These are phyloP conservation scores for Pseudotsuga menziesii DNA, from an alignment of 75 land plant genomes.

Conservation along the genomic window DNA sequence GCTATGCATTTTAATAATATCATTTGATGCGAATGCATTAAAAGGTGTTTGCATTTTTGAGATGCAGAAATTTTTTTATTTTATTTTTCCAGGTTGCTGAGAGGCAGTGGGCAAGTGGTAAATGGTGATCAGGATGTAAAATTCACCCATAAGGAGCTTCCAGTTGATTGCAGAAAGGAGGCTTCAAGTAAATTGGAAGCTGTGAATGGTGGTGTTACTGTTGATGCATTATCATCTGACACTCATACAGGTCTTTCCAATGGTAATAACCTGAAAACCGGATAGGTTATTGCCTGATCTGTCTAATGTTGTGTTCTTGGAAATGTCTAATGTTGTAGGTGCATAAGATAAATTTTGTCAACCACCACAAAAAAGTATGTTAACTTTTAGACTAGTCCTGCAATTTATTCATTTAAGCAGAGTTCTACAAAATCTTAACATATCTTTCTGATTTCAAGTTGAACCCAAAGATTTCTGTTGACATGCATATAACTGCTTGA, in stretches of 20 bases:
- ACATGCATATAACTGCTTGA: too few relatives aligned
- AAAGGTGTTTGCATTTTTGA: background rate
- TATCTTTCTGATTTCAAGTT: too few relatives aligned
- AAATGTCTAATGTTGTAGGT: too few relatives aligned
- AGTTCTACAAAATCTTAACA: too few relatives aligned
- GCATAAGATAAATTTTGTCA: too few relatives aligned
- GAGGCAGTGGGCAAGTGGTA: slow-evolving; percentile 84
- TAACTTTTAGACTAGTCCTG: too few relatives aligned
- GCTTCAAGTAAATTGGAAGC: background rate
- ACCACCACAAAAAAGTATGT: too few relatives aligned
- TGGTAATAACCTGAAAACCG: background rate
- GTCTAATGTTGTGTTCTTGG: background rate
- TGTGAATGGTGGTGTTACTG: background rate
- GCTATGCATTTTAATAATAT: background rate
- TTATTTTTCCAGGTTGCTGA: slow-evolving; percentile 52
- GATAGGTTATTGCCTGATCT: background rate
- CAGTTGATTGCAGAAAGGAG: background rate
- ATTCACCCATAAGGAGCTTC: slow-evolving; percentile 67
- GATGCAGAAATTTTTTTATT: background rate
- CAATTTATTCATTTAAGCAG: too few relatives aligned
- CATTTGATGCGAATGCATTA: background rate
- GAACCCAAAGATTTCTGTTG: too few relatives aligned
- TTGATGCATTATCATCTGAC: background rate
- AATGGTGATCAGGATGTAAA: slow-evolving; percentile 72
- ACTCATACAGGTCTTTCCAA: slow-evolving; percentile 1